Evolutionary conservation across 2,329 filamentous ascomycete genomes (phyloP).

Genomic region (Hymenoscyphus albidus): DNA sequence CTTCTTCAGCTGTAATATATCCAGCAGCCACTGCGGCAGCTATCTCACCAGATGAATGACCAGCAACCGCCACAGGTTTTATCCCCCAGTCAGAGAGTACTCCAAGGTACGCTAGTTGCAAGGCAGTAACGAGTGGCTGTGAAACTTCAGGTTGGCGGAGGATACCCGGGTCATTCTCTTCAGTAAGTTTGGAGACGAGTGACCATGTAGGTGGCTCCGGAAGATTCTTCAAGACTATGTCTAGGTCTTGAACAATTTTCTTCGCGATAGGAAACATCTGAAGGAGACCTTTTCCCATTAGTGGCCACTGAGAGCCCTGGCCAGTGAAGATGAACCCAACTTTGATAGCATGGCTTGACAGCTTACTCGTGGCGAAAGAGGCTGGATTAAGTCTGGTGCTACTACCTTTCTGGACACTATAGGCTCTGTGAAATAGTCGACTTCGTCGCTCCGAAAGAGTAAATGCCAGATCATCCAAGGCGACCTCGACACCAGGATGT

Average conservation of each 20-base stretch:
- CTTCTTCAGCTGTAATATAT: constrained; percentile 25
- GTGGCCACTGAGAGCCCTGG: constrained; percentile 31
- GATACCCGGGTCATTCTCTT: not conserved
- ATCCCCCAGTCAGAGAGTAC: constrained; percentile 43
- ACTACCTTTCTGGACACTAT: constrained; percentile 4
- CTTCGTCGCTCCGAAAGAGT: constrained; percentile 26
- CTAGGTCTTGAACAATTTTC: constrained; percentile 4
- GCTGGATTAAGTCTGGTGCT: not conserved
- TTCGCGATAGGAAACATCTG: constrained; percentile 9
- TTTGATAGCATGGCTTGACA: not conserved
- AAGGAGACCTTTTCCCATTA: constrained; percentile 24
- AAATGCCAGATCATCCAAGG: constrained; percentile 23
- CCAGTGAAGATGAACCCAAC: constrained; percentile 31
- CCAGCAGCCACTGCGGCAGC: constrained; percentile 43
- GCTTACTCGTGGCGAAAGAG: not conserved
- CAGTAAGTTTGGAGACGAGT: not conserved
- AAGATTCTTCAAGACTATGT: constrained; percentile 13
- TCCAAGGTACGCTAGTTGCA: constrained; percentile 34
- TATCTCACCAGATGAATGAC: constrained; percentile 48
- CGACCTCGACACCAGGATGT: constrained; percentile 18
- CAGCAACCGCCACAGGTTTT: constrained; percentile 37
- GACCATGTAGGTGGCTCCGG: constrained; percentile 9
- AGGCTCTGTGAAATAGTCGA: constrained; percentile 17
- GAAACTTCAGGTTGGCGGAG: constrained; percentile 14
- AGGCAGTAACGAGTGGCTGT: constrained; percentile 30